Percentiles rank a stretch among this genome's conserved stretches.
phyloP scores from a whole-genome alignment of 441 rosid species.

The Mallotus repandus region DNA sequence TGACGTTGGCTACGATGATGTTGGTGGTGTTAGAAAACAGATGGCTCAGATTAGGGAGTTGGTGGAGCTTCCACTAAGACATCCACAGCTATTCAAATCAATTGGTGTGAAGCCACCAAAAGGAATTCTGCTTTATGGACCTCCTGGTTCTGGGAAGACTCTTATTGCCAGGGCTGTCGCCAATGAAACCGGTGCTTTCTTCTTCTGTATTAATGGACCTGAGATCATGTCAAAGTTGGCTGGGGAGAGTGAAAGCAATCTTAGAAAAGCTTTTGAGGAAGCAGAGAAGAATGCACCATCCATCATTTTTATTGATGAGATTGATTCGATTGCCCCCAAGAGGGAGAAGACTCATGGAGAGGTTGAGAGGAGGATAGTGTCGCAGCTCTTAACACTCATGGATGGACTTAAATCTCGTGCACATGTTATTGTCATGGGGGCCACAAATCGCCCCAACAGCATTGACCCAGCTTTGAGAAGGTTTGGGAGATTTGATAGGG shows the following conservation, averaged over 20 bases:
- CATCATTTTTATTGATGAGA: slow-evolving; percentile 62
- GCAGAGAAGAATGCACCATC: slow-evolving; percentile 68
- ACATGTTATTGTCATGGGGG: slow-evolving; percentile 54
- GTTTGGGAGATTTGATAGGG: slow-evolving; percentile 57
- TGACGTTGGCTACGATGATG: slow-evolving; percentile 73
- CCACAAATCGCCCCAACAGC: slow-evolving; percentile 49
- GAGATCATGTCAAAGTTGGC: slow-evolving; percentile 70
- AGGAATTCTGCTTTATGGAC: slow-evolving; percentile 57
- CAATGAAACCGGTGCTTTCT: slow-evolving; percentile 76
- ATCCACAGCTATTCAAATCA: slow-evolving; percentile 63
- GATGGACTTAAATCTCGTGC: slow-evolving; percentile 50
- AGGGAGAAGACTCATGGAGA: slow-evolving; percentile 66
- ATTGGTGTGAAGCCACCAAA: slow-evolving; percentile 74
- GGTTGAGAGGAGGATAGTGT: slow-evolving; percentile 64
- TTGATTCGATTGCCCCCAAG: slow-evolving; percentile 66
- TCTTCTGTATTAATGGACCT: slow-evolving; percentile 63
- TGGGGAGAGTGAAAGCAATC: slow-evolving; percentile 67
- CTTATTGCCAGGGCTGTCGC: slow-evolving; percentile 62
- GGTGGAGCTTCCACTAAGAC: slow-evolving; percentile 68
- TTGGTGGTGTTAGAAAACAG: slow-evolving; percentile 71
- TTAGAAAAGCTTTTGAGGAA: slow-evolving; percentile 65
- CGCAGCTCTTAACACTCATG: slow-evolving; percentile 59
- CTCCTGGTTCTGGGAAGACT: slow-evolving; percentile 58
- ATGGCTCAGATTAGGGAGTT: slow-evolving; percentile 78
- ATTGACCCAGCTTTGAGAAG: slow-evolving; percentile 51